A percentile compares a stretch with the other conserved stretches of the same genome.
Evolutionary conservation across 2,329 filamentous ascomycete genomes (phyloP).

Genomic region (Arthroderma sp.): DNA sequence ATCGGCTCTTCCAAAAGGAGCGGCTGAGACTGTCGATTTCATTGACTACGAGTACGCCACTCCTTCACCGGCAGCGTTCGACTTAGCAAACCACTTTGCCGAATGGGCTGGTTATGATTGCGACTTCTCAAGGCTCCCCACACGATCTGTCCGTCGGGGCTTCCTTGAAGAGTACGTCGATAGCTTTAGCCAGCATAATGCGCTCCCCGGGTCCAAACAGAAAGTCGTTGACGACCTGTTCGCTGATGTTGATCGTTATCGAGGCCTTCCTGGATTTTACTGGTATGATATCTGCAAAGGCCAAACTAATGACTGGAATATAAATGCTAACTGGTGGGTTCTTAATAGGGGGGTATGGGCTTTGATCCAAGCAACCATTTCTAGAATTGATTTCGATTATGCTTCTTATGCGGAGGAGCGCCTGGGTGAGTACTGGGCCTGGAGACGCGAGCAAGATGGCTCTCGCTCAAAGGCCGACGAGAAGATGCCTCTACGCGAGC

Average conservation of each 20-base stretch:
- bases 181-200: conserved; percentile 51
- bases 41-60: conserved; percentile 99
- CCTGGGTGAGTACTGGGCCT: conserved; percentile 84
- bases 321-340: background rate
- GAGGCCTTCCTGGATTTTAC: conserved; percentile 79
- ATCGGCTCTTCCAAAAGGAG: conserved; percentile 22
- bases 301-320: background rate
- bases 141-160: conserved; percentile 58
- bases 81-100: conserved; percentile 94
- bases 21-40: conserved; percentile 53
- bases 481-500: conserved; percentile 62
- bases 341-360: conserved; percentile 77
- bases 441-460: conserved; percentile 63
- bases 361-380: conserved; percentile 85
- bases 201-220: conserved; percentile 38
- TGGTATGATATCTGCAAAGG: conserved; percentile 34
- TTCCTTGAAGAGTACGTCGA: conserved; percentile 77
- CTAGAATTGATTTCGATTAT: conserved; percentile 94
- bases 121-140: conserved; percentile 74
- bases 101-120: conserved; percentile 98
- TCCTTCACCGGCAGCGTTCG: conserved; percentile 86
- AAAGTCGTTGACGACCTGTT: conserved; percentile 58
- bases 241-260: conserved; percentile 72
- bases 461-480: conserved; percentile 43
- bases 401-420: conserved; percentile 76